Evolutionary conservation across 2,329 filamentous ascomycete genomes (phyloP), one percentile per base, ranked within the genome.

Genomic region (Zymoseptoria passerinii): DNA sequence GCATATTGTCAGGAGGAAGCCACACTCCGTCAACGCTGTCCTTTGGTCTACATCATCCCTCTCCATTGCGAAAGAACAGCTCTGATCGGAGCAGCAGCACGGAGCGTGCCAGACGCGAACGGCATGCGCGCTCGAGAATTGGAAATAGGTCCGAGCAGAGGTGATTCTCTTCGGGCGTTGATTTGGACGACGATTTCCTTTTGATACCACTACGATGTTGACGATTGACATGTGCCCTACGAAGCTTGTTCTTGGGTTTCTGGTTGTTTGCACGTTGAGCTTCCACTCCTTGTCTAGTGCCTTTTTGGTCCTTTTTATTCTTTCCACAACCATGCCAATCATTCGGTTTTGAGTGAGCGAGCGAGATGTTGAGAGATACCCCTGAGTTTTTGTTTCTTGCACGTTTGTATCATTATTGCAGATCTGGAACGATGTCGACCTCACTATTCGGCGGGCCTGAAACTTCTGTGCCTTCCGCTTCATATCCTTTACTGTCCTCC

Each of bases 71-170:
- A 2, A 50, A 44, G 10, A 44, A 52, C 16, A 57, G 54, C 28
- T 48, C 51, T 48, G 55, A 61, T 48, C 19, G 49, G 18, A 54
- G 51, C 29, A 55, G 48, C 8, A 55, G 52, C 19, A 48, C 27
- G n/a, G 58, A 61, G 50, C 29, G 53, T 13, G 55, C 52, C 10
- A 52, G 35, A 7, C 58, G 55, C 2, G 28, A 61, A 29, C 55
- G 52, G 9, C 48, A 56, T 35, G 52, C 52, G 18, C 52, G 58
- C 16, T 56, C 55, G 35, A 50, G 58, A 48, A 35, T 27, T n/a
- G 27, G 57, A 4, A 19, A 48, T 20, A 20, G 48, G 9, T 44
- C 35, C 10, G 35, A 44, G 13, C 35, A 44, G 35, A 16, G n/a
- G n/a, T 44, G 35, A 44, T n/a, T 4, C 2, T 13, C 35, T 16